Conservation (phyloP, 495 filamentous ascomycete species). For the Geoglossum glabrum region DNA sequence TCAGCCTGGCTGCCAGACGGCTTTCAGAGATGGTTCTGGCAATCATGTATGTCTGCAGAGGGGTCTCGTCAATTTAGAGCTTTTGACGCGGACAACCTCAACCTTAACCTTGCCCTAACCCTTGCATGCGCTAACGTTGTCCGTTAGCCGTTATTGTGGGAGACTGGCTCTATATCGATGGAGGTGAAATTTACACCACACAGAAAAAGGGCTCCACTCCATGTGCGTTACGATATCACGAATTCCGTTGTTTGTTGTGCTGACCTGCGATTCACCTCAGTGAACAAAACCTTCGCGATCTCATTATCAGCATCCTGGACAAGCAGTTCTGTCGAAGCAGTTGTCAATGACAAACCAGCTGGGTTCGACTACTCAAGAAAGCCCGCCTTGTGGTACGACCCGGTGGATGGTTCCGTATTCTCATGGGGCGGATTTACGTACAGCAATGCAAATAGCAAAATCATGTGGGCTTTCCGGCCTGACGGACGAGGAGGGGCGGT, state of each 20-base stretch:
- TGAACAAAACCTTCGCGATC: not conserved
- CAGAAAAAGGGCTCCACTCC: not conserved
- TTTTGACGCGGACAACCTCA: too few relatives aligned
- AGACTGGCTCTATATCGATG: conserved; percentile 4
- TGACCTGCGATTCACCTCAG: not conserved
- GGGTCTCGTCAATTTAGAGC: too few relatives aligned
- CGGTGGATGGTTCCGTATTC: not conserved
- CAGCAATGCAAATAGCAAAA: not conserved
- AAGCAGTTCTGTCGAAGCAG: not conserved
- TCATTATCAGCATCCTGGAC: not conserved
- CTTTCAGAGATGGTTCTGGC: too few relatives aligned
- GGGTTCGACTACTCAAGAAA: not conserved
- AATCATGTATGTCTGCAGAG: too few relatives aligned
- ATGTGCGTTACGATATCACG: not conserved
- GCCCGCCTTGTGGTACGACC: not conserved
- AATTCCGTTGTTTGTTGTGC: not conserved
- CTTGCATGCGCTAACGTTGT: too few relatives aligned
- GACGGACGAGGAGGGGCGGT: not conserved
- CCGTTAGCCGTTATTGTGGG: not conserved
- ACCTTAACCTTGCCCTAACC: too few relatives aligned
- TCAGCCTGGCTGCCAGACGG: too few relatives aligned
- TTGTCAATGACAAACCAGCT: not conserved
- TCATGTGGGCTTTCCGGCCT: not conserved
- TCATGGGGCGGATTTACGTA: not conserved
- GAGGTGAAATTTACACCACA: not conserved